Conservation (phyloP, 1,139 yeast species). For the Taphrina communis region DNA sequence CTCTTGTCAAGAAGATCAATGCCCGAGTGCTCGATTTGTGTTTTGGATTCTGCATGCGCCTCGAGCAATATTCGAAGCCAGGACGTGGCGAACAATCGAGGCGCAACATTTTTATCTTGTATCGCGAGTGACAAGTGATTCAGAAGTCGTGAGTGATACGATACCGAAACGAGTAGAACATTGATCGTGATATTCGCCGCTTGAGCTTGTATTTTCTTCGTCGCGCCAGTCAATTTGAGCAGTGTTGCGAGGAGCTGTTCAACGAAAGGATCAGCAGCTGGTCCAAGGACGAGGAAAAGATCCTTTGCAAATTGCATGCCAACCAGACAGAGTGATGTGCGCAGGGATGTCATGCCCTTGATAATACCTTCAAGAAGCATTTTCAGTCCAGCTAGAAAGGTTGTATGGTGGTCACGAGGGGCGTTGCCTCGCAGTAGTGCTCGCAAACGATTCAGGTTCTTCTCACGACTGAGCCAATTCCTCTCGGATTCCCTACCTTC, state of each 20-base stretch:
- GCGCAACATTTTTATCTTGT: constrained; percentile 71
- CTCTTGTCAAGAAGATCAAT: constrained; percentile 61
- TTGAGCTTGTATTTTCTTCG: constrained; percentile 78
- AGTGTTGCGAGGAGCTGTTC: constrained; percentile 67
- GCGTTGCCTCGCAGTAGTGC: constrained; percentile 67
- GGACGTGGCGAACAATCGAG: constrained; percentile 70
- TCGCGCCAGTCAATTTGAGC: constrained; percentile 69
- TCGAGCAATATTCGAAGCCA: constrained; percentile 68
- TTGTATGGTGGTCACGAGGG: constrained; percentile 54
- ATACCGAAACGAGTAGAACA: constrained; percentile 63
- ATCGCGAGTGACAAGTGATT: constrained; percentile 61
- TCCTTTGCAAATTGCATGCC: constrained; percentile 85
- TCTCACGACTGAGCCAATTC: constrained; percentile 83
- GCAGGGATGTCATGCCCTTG: constrained; percentile 69
- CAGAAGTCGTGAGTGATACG: constrained; percentile 62
- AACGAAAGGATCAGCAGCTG: constrained; percentile 63
- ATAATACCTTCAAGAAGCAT: constrained; percentile 64
- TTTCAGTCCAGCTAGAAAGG: constrained; percentile 57
- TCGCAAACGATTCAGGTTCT: constrained; percentile 63
- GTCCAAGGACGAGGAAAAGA: constrained; percentile 59
- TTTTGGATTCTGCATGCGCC: constrained; percentile 57
- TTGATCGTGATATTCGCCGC: constrained; percentile 74
- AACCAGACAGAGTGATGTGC: constrained; percentile 80
- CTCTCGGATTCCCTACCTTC: constrained; percentile 85
- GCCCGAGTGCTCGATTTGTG: constrained; percentile 53